phyloP scores from a whole-genome alignment of 208 protist species.

The Trypanosoma melophagium region DNA sequence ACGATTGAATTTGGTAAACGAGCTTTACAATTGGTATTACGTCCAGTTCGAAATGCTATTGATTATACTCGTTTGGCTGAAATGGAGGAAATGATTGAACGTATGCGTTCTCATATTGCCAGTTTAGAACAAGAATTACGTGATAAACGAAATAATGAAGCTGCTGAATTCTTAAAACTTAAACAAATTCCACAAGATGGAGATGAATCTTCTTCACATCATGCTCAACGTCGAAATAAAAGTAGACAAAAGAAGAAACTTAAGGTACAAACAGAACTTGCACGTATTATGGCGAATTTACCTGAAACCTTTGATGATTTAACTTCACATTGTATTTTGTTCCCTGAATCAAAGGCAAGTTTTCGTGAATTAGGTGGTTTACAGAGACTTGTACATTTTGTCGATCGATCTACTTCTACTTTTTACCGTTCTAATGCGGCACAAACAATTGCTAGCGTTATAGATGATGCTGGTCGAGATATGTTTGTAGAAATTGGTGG shows the following conservation, averaged over 20 bases:
- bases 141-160: conserved; percentile 56
- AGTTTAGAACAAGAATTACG: conserved; percentile 78
- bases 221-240: conserved; percentile 19
- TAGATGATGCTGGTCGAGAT: conserved; percentile 80
- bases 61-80: conserved; percentile 90
- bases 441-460: conserved; percentile 85
- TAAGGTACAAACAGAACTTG: conserved; percentile 86
- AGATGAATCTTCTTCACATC: conserved; percentile 29
- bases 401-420: conserved; percentile 75
- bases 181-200: conserved; percentile 66
- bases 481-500: conserved; percentile 62
- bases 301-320: conserved; percentile 91
- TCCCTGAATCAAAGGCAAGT: conserved; percentile 74
- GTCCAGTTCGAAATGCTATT: conserved; percentile 87
- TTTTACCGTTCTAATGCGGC: conserved; percentile 87
- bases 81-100: conserved; percentile 93
- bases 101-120: conserved; percentile 86
- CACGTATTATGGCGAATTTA: conserved; percentile 86
- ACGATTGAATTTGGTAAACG: conserved; percentile 92
- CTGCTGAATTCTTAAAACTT: conserved; percentile 79
- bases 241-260: conserved; percentile 49
- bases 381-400: conserved; percentile 78
- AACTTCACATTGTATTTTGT: conserved; percentile 89
- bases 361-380: conserved; percentile 85
- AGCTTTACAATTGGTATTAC: conserved; percentile 82